phyloP scores from a whole-genome alignment of 1,139 yeast species.

The Taphrina sp. region DNA sequence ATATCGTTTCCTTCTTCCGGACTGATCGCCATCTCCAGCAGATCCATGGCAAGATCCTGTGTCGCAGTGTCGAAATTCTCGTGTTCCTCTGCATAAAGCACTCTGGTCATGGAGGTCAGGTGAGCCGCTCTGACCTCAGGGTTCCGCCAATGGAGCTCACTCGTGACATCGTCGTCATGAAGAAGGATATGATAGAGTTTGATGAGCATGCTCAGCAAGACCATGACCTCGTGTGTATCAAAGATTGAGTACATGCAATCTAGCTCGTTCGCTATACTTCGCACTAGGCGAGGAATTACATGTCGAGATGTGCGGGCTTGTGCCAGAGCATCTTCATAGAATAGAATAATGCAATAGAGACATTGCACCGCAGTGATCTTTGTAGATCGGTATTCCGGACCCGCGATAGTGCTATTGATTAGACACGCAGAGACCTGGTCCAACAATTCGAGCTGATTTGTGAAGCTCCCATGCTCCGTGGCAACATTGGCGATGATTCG shows the following conservation, averaged over 20 bases:
- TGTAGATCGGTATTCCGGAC: too few species aligned
- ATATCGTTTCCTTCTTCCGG: constrained; percentile 36
- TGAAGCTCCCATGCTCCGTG: not conserved
- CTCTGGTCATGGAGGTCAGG: constrained; percentile 28
- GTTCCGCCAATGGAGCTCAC: constrained; percentile 20
- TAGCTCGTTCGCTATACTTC: constrained; percentile 11
- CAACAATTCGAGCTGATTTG: constrained; percentile 1
- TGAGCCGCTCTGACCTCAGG: constrained; percentile 19
- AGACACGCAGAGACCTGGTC: constrained; percentile 1
- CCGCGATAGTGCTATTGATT: too few species aligned
- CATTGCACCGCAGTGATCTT: constrained; percentile 10
- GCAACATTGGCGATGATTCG: not conserved
- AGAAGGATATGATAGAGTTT: constrained; percentile 20
- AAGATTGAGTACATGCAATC: constrained; percentile 7
- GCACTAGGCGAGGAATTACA: constrained; percentile 22
- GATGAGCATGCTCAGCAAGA: constrained; percentile 7
- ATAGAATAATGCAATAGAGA: constrained; percentile 10
- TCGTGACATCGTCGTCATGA: constrained; percentile 14
- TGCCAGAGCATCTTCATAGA: constrained; percentile 10
- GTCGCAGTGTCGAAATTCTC: constrained; percentile 9
- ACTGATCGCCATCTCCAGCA: constrained; percentile 34
- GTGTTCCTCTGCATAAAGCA: constrained; percentile 24
- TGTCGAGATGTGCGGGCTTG: constrained; percentile 8
- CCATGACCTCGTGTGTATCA: not conserved
- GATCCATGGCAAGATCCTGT: constrained; percentile 34